phyloP scores from a whole-genome alignment of 768 basidiomycete species.

The Chalciporus pseudorubinellus region DNA sequence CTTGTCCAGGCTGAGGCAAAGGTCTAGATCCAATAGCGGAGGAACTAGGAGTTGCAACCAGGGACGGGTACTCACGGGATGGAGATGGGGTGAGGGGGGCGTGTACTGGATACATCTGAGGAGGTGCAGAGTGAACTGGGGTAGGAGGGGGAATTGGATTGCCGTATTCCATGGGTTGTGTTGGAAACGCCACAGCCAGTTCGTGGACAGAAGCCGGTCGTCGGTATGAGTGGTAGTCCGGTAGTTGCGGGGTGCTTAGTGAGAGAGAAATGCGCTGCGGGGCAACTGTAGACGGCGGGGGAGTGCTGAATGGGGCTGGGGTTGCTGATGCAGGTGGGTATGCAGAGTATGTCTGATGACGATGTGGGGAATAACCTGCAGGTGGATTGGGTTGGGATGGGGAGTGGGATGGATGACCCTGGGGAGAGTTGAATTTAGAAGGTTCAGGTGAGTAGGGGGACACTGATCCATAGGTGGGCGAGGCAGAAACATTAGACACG shows the following conservation, averaged over 20 bases:
- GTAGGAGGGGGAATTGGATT: conserved; percentile 21
- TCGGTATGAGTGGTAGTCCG: conserved; percentile 26
- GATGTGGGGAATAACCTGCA: conserved; percentile 20
- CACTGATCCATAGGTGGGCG: conserved; percentile 37
- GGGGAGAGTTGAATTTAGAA: conserved; percentile 30
- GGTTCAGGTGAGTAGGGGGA: conserved; percentile 36
- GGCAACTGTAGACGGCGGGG: conserved; percentile 10
- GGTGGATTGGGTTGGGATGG: conserved; percentile 19
- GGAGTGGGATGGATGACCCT: conserved; percentile 42
- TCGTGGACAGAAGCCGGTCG: conserved; percentile 17
- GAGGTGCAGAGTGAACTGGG: conserved; percentile 21
- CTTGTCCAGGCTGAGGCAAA: conserved; percentile 31
- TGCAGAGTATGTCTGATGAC: conserved; percentile 14
- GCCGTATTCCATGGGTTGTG: conserved; percentile 25
- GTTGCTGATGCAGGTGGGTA: conserved; percentile 11
- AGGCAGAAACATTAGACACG: conserved; percentile 36
- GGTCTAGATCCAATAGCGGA: conserved; percentile 27
- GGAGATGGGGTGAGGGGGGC: conserved; percentile 24
- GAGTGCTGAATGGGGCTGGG: conserved; percentile 2
- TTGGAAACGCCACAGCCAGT: conserved; percentile 23
- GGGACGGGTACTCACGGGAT: conserved; percentile 17
- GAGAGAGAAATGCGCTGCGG: conserved; percentile 28
- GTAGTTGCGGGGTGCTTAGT: conserved; percentile 25
- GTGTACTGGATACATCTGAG: conserved; percentile 24
- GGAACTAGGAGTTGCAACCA: conserved; percentile 1